Base-by-base conservation (phyloP, 768 basidiomycete species). In the Russula virescens region DNA sequence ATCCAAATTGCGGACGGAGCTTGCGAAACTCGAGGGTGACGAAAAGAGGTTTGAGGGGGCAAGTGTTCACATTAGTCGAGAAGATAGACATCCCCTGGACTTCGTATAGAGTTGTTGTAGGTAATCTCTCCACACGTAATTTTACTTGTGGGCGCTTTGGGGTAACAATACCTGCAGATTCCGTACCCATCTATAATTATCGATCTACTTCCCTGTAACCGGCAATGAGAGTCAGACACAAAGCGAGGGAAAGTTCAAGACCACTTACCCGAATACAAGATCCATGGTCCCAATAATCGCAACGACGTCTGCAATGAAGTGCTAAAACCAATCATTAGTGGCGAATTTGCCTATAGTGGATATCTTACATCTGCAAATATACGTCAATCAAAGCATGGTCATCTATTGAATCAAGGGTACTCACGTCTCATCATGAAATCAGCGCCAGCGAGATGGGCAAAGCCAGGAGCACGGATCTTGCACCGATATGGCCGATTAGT, bases 201-300 rank as follows among this genome's bases (percentile, higher is more conserved):
- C 78, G 76, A 66, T 79, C 78, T 61, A 79, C 78, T 71, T 79
- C 78, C 54, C 79, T 79, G 68, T 64, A 60, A 62, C 66, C 63
- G 54, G 55, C 13, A 54, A 43, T 59, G 51, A 64, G 35, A 25
- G n/a, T n/a, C 2, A 2, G 3, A 8, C 31, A 3, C 8, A 14
- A 31, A 6, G n/a, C 16, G 53, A 38, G 60, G 47, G 35, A 40
- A 45, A 66, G 19, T 53, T 48, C 25, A 18, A 40, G 47, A 54
- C 21, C 18, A 86, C 91, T 69, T 81, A 91, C 85, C 94, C 94
- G 72, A 97, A 96, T 71, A 97, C 94, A 66, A 96, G 83, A 80
- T 97, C 93, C 95, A 97, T 95, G 50, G 96, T 98, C 69, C 97
- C 97, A 72, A 98, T 97, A 72, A 99, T 89, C 52, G 96, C 87